Base-by-base conservation (phyloP, 2,329 filamentous ascomycete species). In the Helicocarpus griseus region DNA sequence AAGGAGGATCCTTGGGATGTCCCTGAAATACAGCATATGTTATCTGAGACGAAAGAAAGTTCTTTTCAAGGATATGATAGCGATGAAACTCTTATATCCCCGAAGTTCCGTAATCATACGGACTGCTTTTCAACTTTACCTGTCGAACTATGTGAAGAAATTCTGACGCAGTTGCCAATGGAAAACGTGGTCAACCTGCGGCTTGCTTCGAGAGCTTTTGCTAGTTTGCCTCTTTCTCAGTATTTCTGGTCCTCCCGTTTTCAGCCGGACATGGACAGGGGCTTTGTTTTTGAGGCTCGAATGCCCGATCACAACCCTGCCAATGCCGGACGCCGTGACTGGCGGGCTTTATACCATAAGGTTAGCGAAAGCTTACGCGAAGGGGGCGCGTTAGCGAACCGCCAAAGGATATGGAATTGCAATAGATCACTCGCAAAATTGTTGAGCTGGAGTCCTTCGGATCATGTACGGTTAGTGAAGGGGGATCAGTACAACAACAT, bases 211-310 rank as follows among this genome's bases (percentile, higher is more conserved):
- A 54, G 58, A 38, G 57, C 58, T 2, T 60, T 58, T 38, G 57
- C 57, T 5, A 56, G 54, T 21, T 47, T 60, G n/a, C 53, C 52
- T 6, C 41, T 60, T 5, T 50, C 47, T 5, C 57, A 57, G 28
- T 43, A 49, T 8, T 59, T 60, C 50, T 60, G 58, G 58, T 50
- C 52, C n/a, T 60, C 57, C 29, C 51, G 58, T 40, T 59, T 60
- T 29, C 44, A 44, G n/a, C 48, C 22, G n/a, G 14, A 39, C 19
- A 51, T 54, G 29, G 57, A 60, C 22, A 51, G 56, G 26, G 53
- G 55, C 19, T 57, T 52, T 24, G 54, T 58, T 17, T 56, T 56
- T 47, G 56, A 59, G 40, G 52, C 53, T 29, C 47, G 22, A 28
- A 19, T 52, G 29, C 48, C 45, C n/a, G 28, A 44, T 5, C 50